Conservation (phyloP, 2,329 filamentous ascomycete species). For the Colletotrichum sojae region DNA sequence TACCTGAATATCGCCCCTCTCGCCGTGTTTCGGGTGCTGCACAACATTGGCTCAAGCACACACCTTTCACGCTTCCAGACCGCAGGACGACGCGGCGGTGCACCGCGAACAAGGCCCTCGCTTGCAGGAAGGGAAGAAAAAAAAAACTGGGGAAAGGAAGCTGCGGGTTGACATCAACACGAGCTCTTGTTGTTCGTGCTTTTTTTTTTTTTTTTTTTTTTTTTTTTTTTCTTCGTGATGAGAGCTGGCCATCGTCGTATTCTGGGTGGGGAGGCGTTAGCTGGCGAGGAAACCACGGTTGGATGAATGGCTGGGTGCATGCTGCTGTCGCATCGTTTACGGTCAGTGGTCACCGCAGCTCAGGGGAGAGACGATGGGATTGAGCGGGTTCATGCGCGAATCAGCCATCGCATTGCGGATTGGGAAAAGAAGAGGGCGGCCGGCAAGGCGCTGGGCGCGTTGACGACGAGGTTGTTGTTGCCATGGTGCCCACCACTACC, state of each 20-base stretch:
- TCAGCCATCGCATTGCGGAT: slow-evolving; percentile 23
- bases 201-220: slow-evolving; percentile 3
- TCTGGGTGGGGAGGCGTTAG: slow-evolving; percentile 24
- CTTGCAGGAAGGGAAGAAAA: slow-evolving; percentile 20
- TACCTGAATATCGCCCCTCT: slow-evolving; percentile 44
- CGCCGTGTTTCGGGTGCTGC: slow-evolving; percentile 48
- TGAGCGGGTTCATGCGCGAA: slow-evolving; percentile 37
- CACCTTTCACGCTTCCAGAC: slow-evolving; percentile 30
- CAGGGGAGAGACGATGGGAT: slow-evolving; percentile 10
- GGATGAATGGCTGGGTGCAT: slow-evolving; percentile 39
- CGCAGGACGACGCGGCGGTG: slow-evolving; percentile 30
- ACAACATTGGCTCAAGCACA: slow-evolving; percentile 43
- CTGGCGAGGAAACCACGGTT: slow-evolving; percentile 30
- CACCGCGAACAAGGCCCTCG: slow-evolving; percentile 29
- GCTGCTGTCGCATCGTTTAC: slow-evolving; percentile 36
- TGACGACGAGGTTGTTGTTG: slow-evolving; percentile 28
- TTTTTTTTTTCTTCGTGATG: neutral
- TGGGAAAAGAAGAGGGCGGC: neutral
- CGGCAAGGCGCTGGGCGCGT: slow-evolving; percentile 19
- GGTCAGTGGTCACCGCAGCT: slow-evolving; percentile 28
- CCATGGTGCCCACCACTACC: slow-evolving; percentile 18
- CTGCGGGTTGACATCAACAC: slow-evolving; percentile 40
- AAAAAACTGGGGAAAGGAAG: slow-evolving; percentile 31
- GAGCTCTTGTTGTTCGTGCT: slow-evolving; percentile 30
- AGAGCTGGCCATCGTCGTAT: slow-evolving; percentile 18